Base-by-base conservation (phyloP, 192 early-diverging fungal species). In the Coemansia sp. region DNA sequence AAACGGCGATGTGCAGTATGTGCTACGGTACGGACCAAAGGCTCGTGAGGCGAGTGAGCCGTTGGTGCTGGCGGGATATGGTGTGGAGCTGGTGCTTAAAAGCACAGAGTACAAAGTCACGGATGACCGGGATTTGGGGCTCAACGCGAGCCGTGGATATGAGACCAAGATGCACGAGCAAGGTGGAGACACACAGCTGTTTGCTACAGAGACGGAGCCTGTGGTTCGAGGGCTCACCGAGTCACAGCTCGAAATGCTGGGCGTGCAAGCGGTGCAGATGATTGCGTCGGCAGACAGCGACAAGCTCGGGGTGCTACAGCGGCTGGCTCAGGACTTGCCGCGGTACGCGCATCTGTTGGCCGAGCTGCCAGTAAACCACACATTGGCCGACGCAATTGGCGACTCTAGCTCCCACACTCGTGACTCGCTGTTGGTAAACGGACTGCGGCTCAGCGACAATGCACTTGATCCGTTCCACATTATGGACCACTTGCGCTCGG, bases 51-150 rank as follows among this genome's bases (percentile, higher is more conserved):
- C 10, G 25, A 50, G 21, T 20, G 50, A 23, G 5, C 4, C 18
- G 50, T 40, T 94, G 20, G 65, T 81, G 10, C 73, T 99, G 24
- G 72, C 88, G 10, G 97, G 97, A 58, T 99, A 96, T 60, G 94
- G 95, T 2, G 93, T 94, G 8, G 94, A 94, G 70, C 82, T 99
- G 38, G 89, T 86, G 11, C 64, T 99, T n/a, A 99, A 99, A 77
- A 97, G 86, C 55, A 94, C 93, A 7, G 97, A 99, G 68, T 99
- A 99, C 79, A 90, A 92, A 72, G 94, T 94, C 17, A 89, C 90
- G 40, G 97, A 99, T 63, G 97, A 99, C 73, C 88, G 95, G 20
- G 83, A 88, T 46, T 44, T 78, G 9, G 59, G 51, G 14, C 11
- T 63, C 84, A 31, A 78, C 78, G 63, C 6, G 34, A 31, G 11